Evolutionary conservation across 2,329 filamentous ascomycete species (phyloP), one percentile per base, ranked within the genome.

Genomic region (Bertia moriformis): DNA sequence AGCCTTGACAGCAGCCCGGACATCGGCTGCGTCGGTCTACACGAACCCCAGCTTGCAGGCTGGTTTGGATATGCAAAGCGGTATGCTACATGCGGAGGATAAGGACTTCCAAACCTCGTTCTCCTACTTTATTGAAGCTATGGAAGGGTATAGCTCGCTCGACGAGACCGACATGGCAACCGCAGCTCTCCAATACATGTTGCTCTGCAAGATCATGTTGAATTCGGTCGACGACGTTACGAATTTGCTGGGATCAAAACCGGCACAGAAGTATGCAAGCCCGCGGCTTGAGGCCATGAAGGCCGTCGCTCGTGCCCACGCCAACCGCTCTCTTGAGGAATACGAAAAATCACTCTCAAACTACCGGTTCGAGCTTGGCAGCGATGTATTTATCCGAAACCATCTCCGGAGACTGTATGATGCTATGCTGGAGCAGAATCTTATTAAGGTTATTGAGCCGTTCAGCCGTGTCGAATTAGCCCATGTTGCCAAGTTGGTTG

Each of bases 121-220:
- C 62, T 95, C 88, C 38, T 98, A 98, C 71, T 98, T 98, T 62
- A 96, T 98, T 60, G 91, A 98, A 66, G 91, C 93, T 2, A 77
- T 98, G 46, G 91, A 98, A 57, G 91, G 91, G 43, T 98, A 96
- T 62, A 86, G 91, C 63, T 80, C 81, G 37, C 87, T 93, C 59
- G 91, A 98, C 49, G 87, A 94, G 56, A 67, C 78, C 29, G 66
- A 71, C 46, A 87, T 88, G 62, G 91, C 93, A n/a, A 93, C 89
- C n/a, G 85, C 89, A 12, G 87, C 91, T 10, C 69, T 98, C 47
- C 91, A 98, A 67, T 98, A 98, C 70, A 98, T 98, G 91, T 75
- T 98, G 40, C 78, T 98, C 24, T 96, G 91, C 78, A 98, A 98
- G 69, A 91, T 98, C 60, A 98, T 98, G 93, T 73, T 98, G 50